Percentiles rank a stretch among this genome's conserved stretches.
phyloP scores from a whole-genome alignment of 2,329 filamentous ascomycete genomes.

The Colletotrichum horii region DNA sequence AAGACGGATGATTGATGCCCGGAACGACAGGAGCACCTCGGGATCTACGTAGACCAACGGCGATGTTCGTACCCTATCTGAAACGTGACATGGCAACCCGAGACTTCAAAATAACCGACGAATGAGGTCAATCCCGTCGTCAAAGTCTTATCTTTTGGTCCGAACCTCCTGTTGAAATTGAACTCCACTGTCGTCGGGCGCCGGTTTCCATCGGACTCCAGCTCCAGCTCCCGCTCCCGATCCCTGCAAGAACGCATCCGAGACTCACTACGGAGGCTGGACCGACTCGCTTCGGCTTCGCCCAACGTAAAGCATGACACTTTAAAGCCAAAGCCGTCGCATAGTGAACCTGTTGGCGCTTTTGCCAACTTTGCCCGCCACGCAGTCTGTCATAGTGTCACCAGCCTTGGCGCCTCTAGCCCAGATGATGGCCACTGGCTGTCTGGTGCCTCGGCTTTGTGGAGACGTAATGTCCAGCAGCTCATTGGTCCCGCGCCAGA shows the following conservation, averaged over 20 bases:
- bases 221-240: neutral
- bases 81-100: neutral
- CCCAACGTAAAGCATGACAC: neutral
- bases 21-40: neutral
- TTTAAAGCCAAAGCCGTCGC: neutral
- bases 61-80: neutral
- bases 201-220: neutral
- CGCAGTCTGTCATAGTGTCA: neutral
- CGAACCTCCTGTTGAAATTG: neutral
- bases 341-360: neutral
- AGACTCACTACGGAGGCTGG: neutral
- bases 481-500: neutral
- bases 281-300: neutral
- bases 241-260: neutral
- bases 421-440: neutral
- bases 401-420: neutral
- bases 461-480: neutral
- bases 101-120: neutral
- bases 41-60: neutral
- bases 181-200: neutral
- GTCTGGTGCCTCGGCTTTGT: neutral
- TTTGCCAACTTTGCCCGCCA: neutral
- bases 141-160: neutral
- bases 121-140: neutral
- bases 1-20: neutral